Conservation (phyloP, 805 yeast species). For the Brettanomyces naardenensis region DNA sequence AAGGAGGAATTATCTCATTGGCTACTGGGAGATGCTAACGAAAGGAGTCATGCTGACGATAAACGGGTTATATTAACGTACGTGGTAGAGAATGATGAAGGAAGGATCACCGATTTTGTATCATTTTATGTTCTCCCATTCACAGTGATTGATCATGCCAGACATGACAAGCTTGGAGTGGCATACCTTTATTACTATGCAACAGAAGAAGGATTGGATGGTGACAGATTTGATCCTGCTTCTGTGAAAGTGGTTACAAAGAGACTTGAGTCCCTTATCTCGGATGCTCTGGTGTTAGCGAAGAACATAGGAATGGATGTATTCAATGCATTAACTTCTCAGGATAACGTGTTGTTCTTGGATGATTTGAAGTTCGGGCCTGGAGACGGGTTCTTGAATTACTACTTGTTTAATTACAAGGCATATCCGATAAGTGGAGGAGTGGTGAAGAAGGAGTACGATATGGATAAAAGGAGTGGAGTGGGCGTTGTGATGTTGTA, state of each 20-base stretch:
- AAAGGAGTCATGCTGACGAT: slow-evolving; percentile 4
- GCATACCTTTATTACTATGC: slow-evolving; percentile 92
- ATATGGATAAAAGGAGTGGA: slow-evolving; percentile 57
- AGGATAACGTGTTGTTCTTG: slow-evolving; percentile 81
- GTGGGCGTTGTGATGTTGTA: slow-evolving; percentile 85
- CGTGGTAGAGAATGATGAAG: slow-evolving; percentile 58
- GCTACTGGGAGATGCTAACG: slow-evolving; percentile 48
- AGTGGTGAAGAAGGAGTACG: slow-evolving; percentile 46
- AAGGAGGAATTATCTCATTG: slow-evolving; percentile 72
- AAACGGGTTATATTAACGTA: slow-evolving; percentile 61
- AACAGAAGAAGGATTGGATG: slow-evolving; percentile 44
- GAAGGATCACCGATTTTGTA: slow-evolving; percentile 76
- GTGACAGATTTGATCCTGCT: slow-evolving; percentile 25
- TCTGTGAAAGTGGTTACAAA: slow-evolving; percentile 39
- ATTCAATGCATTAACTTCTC: slow-evolving; percentile 85
- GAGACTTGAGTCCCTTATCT: slow-evolving; percentile 54
- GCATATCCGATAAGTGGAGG: slow-evolving; percentile 83
- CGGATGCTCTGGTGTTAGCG: slow-evolving; percentile 72
- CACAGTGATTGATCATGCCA: slow-evolving; percentile 60
- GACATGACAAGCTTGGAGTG: slow-evolving; percentile 63
- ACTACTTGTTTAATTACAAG: slow-evolving; percentile 84
- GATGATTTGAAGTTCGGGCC: slow-evolving; percentile 80
- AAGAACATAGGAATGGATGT: slow-evolving; percentile 72
- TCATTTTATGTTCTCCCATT: slow-evolving; percentile 88
- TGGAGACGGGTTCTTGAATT: slow-evolving; percentile 90